Evolutionary conservation across 495 filamentous ascomycete species (phyloP).

Genomic region (Penicillium fimorum): DNA sequence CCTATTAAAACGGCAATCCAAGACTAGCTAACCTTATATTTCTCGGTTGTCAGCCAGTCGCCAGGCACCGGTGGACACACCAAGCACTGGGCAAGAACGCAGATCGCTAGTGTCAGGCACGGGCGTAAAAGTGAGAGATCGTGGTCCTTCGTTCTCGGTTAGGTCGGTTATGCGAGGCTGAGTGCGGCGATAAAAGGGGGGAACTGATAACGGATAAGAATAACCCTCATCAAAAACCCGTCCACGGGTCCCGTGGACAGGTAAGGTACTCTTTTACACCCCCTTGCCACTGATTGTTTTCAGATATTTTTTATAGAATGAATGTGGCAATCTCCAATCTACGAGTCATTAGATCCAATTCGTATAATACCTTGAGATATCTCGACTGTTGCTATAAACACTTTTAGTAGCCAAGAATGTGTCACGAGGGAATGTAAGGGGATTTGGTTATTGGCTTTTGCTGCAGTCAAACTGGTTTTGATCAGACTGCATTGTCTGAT

Average conservation of each 20-base stretch:
- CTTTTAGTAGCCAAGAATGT: neutral
- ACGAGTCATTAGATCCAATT: neutral
- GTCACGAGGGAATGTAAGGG: conserved; percentile 6
- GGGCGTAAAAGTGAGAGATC: neutral
- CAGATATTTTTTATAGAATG: conserved; percentile 3
- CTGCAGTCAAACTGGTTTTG: neutral
- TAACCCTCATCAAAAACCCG: neutral
- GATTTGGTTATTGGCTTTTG: neutral
- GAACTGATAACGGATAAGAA: neutral
- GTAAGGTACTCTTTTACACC: too few relatives aligned
- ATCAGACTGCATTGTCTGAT: neutral
- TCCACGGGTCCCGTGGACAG: too few relatives aligned
- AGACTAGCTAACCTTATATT: neutral
- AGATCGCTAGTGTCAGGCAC: conserved; percentile 2
- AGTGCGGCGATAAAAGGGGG: neutral
- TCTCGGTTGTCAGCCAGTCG: neutral
- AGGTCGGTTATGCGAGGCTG: neutral
- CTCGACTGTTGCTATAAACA: neutral
- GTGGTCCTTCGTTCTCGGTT: neutral
- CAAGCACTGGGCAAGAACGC: conserved; percentile 5
- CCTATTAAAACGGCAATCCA: conserved; percentile 1
- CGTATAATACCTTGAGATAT: neutral
- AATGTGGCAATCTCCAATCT: neutral
- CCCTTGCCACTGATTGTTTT: neutral
- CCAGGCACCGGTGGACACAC: neutral